Base-by-base conservation (phyloP, 2,329 filamentous ascomycete genomes). In the Fusarium albidum region DNA sequence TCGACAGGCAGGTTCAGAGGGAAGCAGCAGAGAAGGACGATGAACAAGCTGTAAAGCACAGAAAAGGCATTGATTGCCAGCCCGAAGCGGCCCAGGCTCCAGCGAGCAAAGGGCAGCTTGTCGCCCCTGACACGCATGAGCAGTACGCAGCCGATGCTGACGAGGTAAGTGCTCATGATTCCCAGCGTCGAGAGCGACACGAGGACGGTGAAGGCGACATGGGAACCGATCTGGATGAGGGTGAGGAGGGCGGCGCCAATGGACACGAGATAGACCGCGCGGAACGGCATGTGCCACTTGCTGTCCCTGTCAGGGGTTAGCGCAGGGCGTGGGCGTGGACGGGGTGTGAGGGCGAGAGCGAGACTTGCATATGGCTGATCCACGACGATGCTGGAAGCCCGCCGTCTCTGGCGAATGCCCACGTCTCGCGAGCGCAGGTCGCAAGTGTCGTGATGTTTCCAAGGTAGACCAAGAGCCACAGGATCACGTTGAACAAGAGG, bases 211-310 rank as follows among this genome's bases (percentile, higher is more conserved):
- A 58, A 58, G 3, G 54, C 55, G 3, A 58, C 49, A 4, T 52
- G 40, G 10, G 55, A 58, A 1, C 55, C 55, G 1, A 58, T 59
- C 3, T 58, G 55, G 7, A 58, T 58, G 3, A 58, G 43, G 11
- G 34, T 46, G 0, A 58, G 43, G 0, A 58, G 55, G 9, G 55
- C 55, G 9, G 55, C 55, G 4, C 55, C 55, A 1, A 58, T 34
- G 3, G 55, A 58, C 49, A 58, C 55, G 5, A 58, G 55, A 9
- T 58, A 58, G 2, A 58, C 55, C 1, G 55, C 55, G 15, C 50
- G 42, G 14, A 58, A 58, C 1, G 55, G 55, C 49, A 58, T 55
- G 13, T 58, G 55, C 55, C 55, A 58, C 10, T 55, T 58, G 49
- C 28, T 58, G 12, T 58, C 55, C 55, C 55, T 57, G 2, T 0